Evolutionary conservation across 306 rosid genomes (phyloP).

Genomic region (Sicyos baderoa): DNA sequence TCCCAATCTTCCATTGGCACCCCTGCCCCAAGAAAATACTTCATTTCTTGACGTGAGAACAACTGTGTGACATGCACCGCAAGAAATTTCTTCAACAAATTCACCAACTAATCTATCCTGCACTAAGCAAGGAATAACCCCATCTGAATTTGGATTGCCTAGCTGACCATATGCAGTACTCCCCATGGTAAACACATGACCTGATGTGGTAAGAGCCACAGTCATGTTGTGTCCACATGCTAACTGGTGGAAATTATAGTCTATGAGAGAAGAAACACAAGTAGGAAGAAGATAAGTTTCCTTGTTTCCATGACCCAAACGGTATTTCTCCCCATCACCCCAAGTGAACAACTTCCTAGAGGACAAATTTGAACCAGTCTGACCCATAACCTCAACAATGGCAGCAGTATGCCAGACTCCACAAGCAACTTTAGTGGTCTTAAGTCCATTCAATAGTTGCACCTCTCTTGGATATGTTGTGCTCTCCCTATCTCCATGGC

Average conservation of each 20-base stretch:
- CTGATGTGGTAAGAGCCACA: conserved; percentile 75
- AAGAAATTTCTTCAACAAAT: conserved; percentile 79
- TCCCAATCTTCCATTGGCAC: conserved; percentile 91
- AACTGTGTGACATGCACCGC: conserved; percentile 77
- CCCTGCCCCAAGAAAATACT: conserved; percentile 90
- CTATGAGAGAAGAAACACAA: conserved; percentile 72
- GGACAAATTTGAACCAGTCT: conserved; percentile 34
- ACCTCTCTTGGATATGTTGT: conserved; percentile 69
- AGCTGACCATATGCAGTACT: conserved; percentile 62
- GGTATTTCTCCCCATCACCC: conserved; percentile 92
- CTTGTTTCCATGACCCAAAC: conserved; percentile 79
- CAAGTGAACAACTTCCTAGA: conserved; percentile 73
- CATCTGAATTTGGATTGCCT: conserved; percentile 75
- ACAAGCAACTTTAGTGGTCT: conserved; percentile 71
- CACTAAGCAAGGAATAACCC: conserved; percentile 65
- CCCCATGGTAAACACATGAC: conserved; percentile 93
- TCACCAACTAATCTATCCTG: conserved; percentile 79
- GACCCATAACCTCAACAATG: conserved; percentile 65
- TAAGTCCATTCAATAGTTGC: conserved; percentile 55
- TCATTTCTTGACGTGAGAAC: conserved; percentile 88
- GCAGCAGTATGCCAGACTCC: conserved; percentile 99
- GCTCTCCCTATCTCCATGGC: conserved; percentile 77
- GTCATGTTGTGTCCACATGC: conserved; percentile 84
- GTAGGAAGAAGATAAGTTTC: conserved; percentile 76
- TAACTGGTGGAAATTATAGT: conserved; percentile 71